Conservation (phyloP, 2,329 filamentous ascomycete genomes). For the Pseudopyrenochaeta lycopersici region DNA sequence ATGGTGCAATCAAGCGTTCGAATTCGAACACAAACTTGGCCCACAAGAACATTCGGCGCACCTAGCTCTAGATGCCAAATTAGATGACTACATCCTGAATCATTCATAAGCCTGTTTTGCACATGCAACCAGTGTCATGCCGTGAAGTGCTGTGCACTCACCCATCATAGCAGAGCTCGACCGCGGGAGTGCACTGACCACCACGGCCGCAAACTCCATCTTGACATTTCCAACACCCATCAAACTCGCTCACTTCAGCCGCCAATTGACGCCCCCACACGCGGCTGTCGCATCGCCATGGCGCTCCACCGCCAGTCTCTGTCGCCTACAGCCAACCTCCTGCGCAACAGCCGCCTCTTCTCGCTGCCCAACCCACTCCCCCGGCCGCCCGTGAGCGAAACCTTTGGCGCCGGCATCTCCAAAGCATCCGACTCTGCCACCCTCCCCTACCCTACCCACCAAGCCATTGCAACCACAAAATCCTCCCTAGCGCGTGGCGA, state of each 20-base stretch:
- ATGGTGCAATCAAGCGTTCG: too few relatives aligned
- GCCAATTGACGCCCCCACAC: conserved; percentile 40
- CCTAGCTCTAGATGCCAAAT: too few relatives aligned
- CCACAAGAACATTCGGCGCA: too few relatives aligned
- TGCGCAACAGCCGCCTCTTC: conserved; percentile 90
- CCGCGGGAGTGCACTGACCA: conserved; percentile 23
- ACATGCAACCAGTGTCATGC: too few relatives aligned
- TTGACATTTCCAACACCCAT: conserved; percentile 19
- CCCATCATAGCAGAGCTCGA: conserved; percentile 20
- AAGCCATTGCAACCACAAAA: conserved; percentile 80
- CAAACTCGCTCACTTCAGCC: conserved; percentile 35
- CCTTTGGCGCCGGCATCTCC: conserved; percentile 58
- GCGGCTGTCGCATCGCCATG: conserved; percentile 51
- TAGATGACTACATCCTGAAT: too few relatives aligned
- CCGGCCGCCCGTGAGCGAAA: conserved; percentile 58
- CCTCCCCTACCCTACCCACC: conserved; percentile 78
- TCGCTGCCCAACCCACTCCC: conserved; percentile 81
- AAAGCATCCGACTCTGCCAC: conserved; percentile 75
- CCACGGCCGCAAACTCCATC: conserved; percentile 15
- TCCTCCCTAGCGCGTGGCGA: conserved; percentile 80
- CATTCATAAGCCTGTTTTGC: too few relatives aligned
- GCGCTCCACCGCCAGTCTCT: conserved; percentile 43
- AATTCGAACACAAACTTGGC: too few relatives aligned
- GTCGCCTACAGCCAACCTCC: conserved; percentile 73
- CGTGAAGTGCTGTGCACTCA: background rate